Evolutionary conservation across 805 yeast genomes (phyloP).

Genomic region (Danielozyma ontarioensis): DNA sequence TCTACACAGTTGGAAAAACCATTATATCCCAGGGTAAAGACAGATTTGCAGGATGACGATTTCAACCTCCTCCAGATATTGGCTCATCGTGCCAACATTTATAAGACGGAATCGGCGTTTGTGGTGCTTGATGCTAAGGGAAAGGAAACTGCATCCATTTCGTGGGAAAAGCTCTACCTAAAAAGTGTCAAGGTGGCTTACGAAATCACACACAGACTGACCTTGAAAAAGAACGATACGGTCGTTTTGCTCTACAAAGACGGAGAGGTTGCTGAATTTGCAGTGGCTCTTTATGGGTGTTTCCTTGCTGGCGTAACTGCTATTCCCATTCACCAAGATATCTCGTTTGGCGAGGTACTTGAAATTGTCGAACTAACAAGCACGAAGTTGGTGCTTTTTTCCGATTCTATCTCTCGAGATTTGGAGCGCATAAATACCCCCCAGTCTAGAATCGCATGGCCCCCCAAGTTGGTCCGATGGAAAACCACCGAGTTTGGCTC

Average conservation of each 20-base stretch:
- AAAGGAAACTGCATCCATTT: slow-evolving; percentile 66
- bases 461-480: slow-evolving; percentile 69
- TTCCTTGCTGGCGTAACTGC: slow-evolving; percentile 92
- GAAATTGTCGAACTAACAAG: slow-evolving; percentile 70
- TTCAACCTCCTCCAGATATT: slow-evolving; percentile 64
- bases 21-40: slow-evolving; percentile 52
- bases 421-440: slow-evolving; percentile 54
- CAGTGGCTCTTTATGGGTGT: slow-evolving; percentile 84
- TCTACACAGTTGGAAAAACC: slow-evolving; percentile 49
- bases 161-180: slow-evolving; percentile 86
- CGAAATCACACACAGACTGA: slow-evolving; percentile 66
- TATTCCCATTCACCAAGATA: slow-evolving; percentile 80
- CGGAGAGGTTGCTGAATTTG: slow-evolving; percentile 78
- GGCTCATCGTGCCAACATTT: slow-evolving; percentile 63
- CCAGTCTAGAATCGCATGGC: slow-evolving; percentile 53
- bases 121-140: slow-evolving; percentile 72
- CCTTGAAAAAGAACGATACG: slow-evolving; percentile 74
- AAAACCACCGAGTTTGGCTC: slow-evolving; percentile 84
- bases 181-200: slow-evolving; percentile 86
- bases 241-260: slow-evolving; percentile 82
- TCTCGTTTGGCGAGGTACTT: slow-evolving; percentile 62
- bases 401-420: slow-evolving; percentile 72
- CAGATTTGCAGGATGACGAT: slow-evolving; percentile 12
- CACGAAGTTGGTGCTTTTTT: slow-evolving; percentile 71
- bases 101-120: slow-evolving; percentile 63